Evolutionary conservation across 768 basidiomycete species (phyloP), one percentile per base, ranked within the genome.

Genomic region (Kwoniella europaea): DNA sequence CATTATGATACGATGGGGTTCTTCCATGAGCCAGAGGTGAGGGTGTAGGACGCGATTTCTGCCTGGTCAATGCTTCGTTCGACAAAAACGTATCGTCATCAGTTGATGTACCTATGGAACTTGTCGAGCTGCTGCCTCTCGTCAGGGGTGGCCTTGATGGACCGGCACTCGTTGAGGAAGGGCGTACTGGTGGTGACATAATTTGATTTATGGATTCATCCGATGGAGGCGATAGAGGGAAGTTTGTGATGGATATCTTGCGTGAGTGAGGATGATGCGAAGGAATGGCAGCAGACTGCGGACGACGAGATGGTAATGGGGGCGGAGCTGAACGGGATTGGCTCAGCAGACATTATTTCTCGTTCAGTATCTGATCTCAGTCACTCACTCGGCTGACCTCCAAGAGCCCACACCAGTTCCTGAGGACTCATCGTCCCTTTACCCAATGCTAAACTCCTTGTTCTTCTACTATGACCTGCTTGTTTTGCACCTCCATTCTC

Each of bases 211-310:
- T 43, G 10, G 61, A 59, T 16, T 50, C 62, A 50, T 86, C 6
- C 22, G 60, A 60, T 10, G 73, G 74, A 53, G 60, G 70, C 4
- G 71, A 66, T 22, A 61, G 15, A 24, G 64, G 61, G 29, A 56
- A 42, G 24, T 58, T 59, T 2, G 74, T 63, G 13, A 76, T 62
- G 7, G 83, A 83, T 24, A 78, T 67, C 65, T 84, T 84, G 27
- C 84, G 78, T 4, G 84, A 83, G 68, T 85, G 84, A 7, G 82
- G 83, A 65, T 84, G 84, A 41, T 74, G 64, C 20, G 73, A 50
- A 29, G 75, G 76, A 12, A 77, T 78, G 15, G 71, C 41, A n/a
- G 24, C 71, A 29, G 65, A 55, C 46, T 66, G 67, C n/a, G 67
- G 71, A 46, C 77, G 71, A 16, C 77, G 59, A 24, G 72, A 29